phyloP scores from a whole-genome alignment of 208 protist genomes.

The Porcisia deanei region DNA sequence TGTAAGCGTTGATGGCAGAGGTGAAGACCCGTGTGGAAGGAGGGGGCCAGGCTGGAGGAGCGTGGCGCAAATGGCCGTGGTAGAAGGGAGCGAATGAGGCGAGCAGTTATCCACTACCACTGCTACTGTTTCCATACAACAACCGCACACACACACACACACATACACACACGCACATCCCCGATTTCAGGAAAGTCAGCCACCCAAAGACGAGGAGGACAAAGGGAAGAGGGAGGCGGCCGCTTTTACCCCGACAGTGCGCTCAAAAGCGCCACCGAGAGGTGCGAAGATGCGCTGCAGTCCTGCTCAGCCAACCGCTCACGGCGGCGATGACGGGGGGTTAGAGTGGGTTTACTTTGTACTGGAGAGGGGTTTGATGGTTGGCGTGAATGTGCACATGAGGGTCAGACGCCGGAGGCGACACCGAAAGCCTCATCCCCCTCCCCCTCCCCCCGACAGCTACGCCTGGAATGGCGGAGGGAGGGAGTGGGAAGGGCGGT shows the following conservation, averaged over 20 bases:
- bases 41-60: not conserved
- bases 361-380: not conserved
- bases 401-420: not conserved
- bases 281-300: not conserved
- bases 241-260: no score
- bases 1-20: no score
- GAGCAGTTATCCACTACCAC: not conserved
- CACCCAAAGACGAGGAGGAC: no score
- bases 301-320: not conserved
- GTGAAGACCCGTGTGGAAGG: no score
- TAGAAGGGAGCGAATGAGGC: not conserved
- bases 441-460: not conserved
- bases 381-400: not conserved
- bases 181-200: no score
- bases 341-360: not conserved
- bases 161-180: not conserved
- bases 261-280: not conserved
- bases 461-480: not conserved
- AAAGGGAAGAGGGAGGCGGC: not conserved
- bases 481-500: not conserved
- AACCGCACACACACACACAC: not conserved
- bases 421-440: not conserved
- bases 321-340: not conserved
- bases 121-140: not conserved
- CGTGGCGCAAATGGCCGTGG: not conserved